Percentiles rank a stretch among this genome's conserved stretches.
Conservation (phyloP, 257 asterid genomes). For the Nyctanthes arbortristis region DNA sequence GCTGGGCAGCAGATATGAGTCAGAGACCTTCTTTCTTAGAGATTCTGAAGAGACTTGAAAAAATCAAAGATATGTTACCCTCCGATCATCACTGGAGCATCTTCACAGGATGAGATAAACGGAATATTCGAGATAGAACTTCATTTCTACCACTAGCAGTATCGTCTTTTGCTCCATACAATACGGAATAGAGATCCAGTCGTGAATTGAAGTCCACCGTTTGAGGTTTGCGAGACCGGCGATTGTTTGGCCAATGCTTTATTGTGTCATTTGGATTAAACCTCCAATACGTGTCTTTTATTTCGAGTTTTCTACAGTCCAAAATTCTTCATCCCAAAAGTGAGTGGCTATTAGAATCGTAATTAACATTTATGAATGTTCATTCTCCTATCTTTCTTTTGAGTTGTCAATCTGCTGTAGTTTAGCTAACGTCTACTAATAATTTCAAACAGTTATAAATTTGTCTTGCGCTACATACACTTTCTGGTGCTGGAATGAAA, state of each 20-base stretch:
- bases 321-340: background rate
- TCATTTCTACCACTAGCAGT: background rate
- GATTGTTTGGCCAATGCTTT: background rate
- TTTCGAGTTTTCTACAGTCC: background rate
- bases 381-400: background rate
- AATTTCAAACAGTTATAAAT: background rate
- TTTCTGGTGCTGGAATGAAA: background rate
- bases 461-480: background rate
- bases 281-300: background rate
- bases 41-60: constrained; percentile 74
- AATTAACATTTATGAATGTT: background rate
- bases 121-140: background rate
- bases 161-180: background rate
- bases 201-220: constrained; percentile 29
- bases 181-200: background rate
- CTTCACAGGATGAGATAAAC: constrained; percentile 40
- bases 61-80: constrained; percentile 51
- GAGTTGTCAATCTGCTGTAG: background rate
- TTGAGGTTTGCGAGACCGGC: constrained; percentile 15
- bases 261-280: constrained; percentile 13
- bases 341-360: background rate
- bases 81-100: constrained; percentile 71
- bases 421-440: background rate
- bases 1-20: constrained; percentile 91
- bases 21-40: constrained; percentile 86